A percentile compares a stretch with the other conserved stretches of the same genome.
Evolutionary conservation across 805 yeast genomes (phyloP).

Genomic region (Pichia californica): DNA sequence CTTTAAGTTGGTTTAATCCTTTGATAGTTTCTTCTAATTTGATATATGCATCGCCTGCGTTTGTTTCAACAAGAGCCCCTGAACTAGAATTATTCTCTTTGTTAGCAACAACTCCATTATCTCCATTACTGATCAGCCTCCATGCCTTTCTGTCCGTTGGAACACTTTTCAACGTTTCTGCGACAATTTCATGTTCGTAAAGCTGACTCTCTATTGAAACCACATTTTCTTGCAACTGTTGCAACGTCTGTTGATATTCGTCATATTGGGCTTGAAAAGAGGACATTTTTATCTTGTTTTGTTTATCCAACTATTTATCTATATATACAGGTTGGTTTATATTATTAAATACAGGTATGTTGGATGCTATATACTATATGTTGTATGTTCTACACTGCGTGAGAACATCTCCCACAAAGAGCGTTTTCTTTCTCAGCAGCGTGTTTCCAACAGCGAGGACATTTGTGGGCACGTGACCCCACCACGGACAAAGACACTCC

Average conservation of each 20-base stretch:
- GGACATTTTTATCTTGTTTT: not conserved
- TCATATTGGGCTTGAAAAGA: slow-evolving; percentile 44
- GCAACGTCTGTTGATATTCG: slow-evolving; percentile 43
- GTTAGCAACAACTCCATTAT: slow-evolving; percentile 25
- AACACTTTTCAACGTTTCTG: slow-evolving; percentile 47
- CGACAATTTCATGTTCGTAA: slow-evolving; percentile 44
- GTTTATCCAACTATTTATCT: not conserved
- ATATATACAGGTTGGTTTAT: no score
- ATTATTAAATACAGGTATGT: no score
- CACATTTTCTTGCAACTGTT: slow-evolving; percentile 39
- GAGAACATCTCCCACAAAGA: slow-evolving; percentile 62
- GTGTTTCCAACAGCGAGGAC: slow-evolving; percentile 94
- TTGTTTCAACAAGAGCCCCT: slow-evolving; percentile 68
- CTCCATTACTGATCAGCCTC: slow-evolving; percentile 81
- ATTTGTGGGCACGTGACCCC: slow-evolving; percentile 35
- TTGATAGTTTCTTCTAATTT: slow-evolving; percentile 49
- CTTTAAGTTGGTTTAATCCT: slow-evolving; percentile 38
- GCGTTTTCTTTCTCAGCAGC: slow-evolving; percentile 43
- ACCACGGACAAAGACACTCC: no score
- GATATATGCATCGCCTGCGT: slow-evolving; percentile 69
- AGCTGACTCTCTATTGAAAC: slow-evolving; percentile 43
- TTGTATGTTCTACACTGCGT: slow-evolving; percentile 24
- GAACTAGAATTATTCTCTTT: not conserved
- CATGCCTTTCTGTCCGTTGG: slow-evolving; percentile 68
- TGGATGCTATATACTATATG: no score